These are phyloP conservation scores for Botrytis sinoallii DNA, from an alignment of 2,329 filamentous ascomycete genomes.

Conservation along the genomic window DNA sequence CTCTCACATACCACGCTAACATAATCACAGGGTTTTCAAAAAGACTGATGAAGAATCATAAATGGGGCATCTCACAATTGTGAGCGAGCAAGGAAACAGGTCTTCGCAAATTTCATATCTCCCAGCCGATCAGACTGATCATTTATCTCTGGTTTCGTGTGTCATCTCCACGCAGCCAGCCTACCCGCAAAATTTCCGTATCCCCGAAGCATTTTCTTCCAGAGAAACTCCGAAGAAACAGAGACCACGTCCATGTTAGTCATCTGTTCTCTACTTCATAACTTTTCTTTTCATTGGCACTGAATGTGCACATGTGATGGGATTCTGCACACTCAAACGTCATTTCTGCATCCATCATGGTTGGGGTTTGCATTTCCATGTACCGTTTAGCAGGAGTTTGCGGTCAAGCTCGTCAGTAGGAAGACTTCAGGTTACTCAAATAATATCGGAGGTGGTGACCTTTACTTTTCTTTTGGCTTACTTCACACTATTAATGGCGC, in stretches of 20 bases:
- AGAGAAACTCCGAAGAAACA: neutral
- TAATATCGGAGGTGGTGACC: too few species aligned
- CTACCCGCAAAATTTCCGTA: neutral
- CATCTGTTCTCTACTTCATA: neutral
- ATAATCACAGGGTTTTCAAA: constrained; percentile 30
- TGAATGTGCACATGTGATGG: neutral
- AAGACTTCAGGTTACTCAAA: neutral
- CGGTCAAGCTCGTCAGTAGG: neutral
- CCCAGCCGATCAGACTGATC: neutral
- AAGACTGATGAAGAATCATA: constrained; percentile 16
- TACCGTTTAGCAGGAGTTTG: neutral
- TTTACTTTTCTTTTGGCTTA: neutral
- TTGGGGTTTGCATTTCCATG: neutral
- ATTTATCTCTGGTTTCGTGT: neutral
- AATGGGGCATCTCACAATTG: neutral
- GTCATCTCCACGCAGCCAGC: neutral
- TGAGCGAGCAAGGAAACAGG: neutral
- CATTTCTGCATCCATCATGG: neutral
- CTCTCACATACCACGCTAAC: constrained; percentile 20
- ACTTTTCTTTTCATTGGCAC: neutral
- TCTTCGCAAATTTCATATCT: neutral
- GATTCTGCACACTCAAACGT: neutral
- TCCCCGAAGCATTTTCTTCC: neutral
- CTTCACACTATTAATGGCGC: neutral
- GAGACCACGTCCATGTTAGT: neutral